These are phyloP conservation scores for Aristolochia contorta DNA, from an alignment of 164 flowering plant species.

Conservation along the genomic window DNA sequence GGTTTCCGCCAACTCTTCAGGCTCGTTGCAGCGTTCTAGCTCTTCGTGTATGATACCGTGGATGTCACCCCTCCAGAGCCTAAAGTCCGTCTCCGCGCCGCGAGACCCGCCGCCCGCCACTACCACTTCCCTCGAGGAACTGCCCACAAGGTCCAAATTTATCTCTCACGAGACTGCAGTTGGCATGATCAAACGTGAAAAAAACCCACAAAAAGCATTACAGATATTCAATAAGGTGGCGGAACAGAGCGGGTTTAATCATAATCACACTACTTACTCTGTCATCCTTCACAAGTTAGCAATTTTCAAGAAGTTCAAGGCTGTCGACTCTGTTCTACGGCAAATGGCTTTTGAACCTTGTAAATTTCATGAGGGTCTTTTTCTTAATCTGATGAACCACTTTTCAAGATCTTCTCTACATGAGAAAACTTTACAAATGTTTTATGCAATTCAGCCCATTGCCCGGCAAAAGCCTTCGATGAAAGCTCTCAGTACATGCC, in stretches of 20 bases:
- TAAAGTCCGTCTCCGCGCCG: slow-evolving; percentile 17
- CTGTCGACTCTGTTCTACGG: slow-evolving; percentile 64
- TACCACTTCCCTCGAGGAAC: slow-evolving; percentile 11
- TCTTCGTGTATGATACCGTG: slow-evolving; percentile 21
- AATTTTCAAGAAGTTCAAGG: slow-evolving; percentile 43
- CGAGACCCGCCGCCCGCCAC: slow-evolving; percentile 37
- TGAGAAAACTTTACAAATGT: slow-evolving; percentile 60
- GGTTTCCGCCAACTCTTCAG: too few species aligned
- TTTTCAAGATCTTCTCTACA: slow-evolving; percentile 45
- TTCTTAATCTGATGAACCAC: slow-evolving; percentile 73
- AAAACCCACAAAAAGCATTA: slow-evolving; percentile 62
- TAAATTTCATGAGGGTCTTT: slow-evolving; percentile 72
- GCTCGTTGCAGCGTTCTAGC: too few species aligned
- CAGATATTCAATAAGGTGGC: slow-evolving; percentile 65
- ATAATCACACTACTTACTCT: slow-evolving; percentile 67
- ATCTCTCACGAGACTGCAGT: slow-evolving; percentile 57
- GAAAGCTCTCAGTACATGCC: slow-evolving; percentile 81
- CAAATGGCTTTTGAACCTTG: slow-evolving; percentile 83
- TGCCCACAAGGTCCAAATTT: slow-evolving; percentile 35
- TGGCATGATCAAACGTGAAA: slow-evolving; percentile 53
- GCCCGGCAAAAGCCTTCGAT: slow-evolving; percentile 72
- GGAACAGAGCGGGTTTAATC: slow-evolving; percentile 67
- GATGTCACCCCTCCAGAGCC: slow-evolving; percentile 58
- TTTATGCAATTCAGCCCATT: slow-evolving; percentile 41
- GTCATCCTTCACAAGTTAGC: slow-evolving; percentile 67